Base-by-base conservation (phyloP, 2,329 filamentous ascomycete genomes). In the Coleophoma crateriformis region DNA sequence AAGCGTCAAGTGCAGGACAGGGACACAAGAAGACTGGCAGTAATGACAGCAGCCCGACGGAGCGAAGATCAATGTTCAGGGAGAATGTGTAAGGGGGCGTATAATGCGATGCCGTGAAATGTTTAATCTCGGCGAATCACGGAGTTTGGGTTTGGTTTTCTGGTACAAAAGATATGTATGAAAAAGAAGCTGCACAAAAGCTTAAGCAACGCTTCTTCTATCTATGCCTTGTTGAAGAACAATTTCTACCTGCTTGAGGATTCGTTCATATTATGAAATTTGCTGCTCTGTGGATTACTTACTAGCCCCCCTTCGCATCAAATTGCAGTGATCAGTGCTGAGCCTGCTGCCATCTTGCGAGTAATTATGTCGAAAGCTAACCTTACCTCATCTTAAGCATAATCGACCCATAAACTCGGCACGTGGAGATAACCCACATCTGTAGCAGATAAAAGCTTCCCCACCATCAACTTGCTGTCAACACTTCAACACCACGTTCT, bases 11-110 rank as follows among this genome's bases (percentile, higher is more conserved):
- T 32, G 58, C 54, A 39, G 59, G 62, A 17, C 69, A 64, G 46
- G 68, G 63, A 13, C 48, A 54, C 20, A 53, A 48, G 20, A 33
- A 45, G 34, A 67, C 68, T 50, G 68, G 52, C 51, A 42, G n/a
- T 35, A 7, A 37, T 38, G 75, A 78, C 50, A 85, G 81, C 63
- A 85, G 81, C 63, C 81, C 81, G n/a, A 79, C 78, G 8, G 84
- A 86, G 71, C 74, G 85, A 67, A 77, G 79, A 64, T 88, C 84
- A 53, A 76, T 87, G 56, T 90, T 89, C 61, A 74, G 76, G 51
- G 86, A 90, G 70, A 77, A 86, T 54, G 77, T 89, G 63, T 87
- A 66, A 46, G 38, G 42, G 32, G 19, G 12, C 20, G 15, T 10
- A 33, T 3, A 6, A 13, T 10, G 19, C 12, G 13, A 17, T 20